Evolutionary conservation across 2,329 filamentous ascomycete species (phyloP).

Genomic region (Polychaeton citri): DNA sequence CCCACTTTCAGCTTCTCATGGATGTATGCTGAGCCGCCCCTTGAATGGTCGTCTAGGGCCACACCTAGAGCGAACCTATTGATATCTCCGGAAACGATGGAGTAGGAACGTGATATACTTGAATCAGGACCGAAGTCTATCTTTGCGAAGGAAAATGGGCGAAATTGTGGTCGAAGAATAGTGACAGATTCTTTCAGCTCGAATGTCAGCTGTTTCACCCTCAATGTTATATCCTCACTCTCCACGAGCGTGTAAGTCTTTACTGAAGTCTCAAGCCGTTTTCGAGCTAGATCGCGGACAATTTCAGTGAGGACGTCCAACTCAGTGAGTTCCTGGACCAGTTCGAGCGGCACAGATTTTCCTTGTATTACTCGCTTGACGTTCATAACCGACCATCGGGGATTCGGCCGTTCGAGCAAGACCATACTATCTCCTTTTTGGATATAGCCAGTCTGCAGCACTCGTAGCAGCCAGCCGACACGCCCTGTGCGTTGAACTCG

Average conservation of each 20-base stretch:
- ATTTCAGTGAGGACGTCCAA: conserved; percentile 10
- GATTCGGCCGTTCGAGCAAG: conserved; percentile 42
- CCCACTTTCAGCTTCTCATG: conserved; percentile 37
- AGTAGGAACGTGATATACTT: conserved; percentile 41
- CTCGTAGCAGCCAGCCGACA: conserved; percentile 5
- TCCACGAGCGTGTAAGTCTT: conserved; percentile 16
- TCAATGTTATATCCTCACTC: conserved; percentile 28
- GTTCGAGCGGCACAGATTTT: conserved; percentile 46
- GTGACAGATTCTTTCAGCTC: too few species aligned
- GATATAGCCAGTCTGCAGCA: conserved; percentile 31
- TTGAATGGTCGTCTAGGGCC: conserved; percentile 39
- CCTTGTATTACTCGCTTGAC: conserved; percentile 32
- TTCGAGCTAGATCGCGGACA: conserved; percentile 2
- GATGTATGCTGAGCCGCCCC: conserved; percentile 49
- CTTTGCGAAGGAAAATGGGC: too few species aligned
- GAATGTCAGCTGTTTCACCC: conserved; percentile 45
- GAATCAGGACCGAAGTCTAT: too few species aligned
- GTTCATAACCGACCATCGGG: conserved; percentile 49
- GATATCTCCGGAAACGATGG: conserved; percentile 40
- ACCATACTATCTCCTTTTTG: conserved; percentile 43
- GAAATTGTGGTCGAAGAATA: conserved; percentile 27
- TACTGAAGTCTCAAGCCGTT: conserved; percentile 21
- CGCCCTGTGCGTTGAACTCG: conserved; percentile 5
- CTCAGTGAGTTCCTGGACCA: conserved; percentile 29
- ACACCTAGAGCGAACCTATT: conserved; percentile 45